Percentiles rank a stretch among this genome's conserved stretches.
Evolutionary conservation across 805 yeast species (phyloP).

Genomic region (Ogataea naganishii): DNA sequence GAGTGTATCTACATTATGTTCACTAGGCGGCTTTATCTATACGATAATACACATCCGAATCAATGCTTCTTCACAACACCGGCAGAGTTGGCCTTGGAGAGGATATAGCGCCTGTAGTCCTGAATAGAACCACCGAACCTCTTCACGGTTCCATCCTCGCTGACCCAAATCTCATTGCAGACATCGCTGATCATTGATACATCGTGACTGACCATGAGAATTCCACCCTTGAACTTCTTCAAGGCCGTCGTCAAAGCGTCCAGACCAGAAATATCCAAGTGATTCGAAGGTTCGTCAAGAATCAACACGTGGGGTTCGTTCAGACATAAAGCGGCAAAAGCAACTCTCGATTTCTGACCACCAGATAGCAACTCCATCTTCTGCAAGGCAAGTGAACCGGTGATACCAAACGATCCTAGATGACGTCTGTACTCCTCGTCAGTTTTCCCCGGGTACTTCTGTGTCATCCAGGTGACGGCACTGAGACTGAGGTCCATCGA

Average conservation of each 20-base stretch:
- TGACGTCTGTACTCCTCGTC: conserved; percentile 97
- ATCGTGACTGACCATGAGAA: conserved; percentile 96
- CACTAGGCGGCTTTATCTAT: no score
- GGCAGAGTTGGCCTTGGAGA: conserved; percentile 63
- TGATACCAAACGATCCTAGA: conserved; percentile 93
- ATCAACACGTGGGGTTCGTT: conserved; percentile 85
- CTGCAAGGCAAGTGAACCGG: conserved; percentile 88
- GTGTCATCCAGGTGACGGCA: conserved; percentile 93
- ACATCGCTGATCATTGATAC: conserved; percentile 83
- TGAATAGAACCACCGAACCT: conserved; percentile 76
- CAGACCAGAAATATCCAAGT: conserved; percentile 94
- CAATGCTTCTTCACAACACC: conserved; percentile 91
- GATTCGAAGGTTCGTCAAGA: conserved; percentile 97
- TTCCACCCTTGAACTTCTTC: conserved; percentile 86
- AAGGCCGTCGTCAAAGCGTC: conserved; percentile 93
- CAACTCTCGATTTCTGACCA: conserved; percentile 98
- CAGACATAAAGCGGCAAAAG: conserved; percentile 91
- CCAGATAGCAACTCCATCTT: conserved; percentile 87
- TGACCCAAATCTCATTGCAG: conserved; percentile 92
- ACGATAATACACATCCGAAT: conserved; percentile 1
- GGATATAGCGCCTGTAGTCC: conserved; percentile 84
- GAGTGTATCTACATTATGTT: no score
- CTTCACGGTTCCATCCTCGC: conserved; percentile 75
- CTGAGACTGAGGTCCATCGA: conserved; percentile 82
- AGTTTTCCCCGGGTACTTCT: conserved; percentile 81